Base-by-base conservation (phyloP, 2,329 filamentous ascomycete species). In the Phyllosticta paracitricarpa region DNA sequence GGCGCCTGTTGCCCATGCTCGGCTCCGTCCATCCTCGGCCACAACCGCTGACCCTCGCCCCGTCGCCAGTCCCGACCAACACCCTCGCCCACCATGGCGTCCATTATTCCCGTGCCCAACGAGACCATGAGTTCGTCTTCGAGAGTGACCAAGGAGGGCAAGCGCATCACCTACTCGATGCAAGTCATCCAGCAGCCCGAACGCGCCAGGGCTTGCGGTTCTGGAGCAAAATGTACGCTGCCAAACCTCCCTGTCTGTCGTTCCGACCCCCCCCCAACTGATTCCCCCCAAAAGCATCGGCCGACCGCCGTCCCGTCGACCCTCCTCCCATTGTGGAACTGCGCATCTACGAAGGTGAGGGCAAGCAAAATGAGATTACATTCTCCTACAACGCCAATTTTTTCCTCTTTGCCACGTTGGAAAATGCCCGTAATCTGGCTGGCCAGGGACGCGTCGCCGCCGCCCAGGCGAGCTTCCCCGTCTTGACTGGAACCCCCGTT, bases 371-470 rank as follows among this genome's bases (percentile, higher is more conserved):
- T 61, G 83, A 85, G 26, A 79, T 85, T 69, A 97, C 94, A 1
- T 96, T 96, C 69, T 83, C 85, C 63, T 96, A 97, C 79, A 93
- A 96, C 71, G 92, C 92, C 71, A 96, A 96, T 76, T 97, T 97
- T 82, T 97, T 99, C 77, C 86, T 97, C 51, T 97, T 91, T 69
- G 90, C 92, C 58, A 97, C 91, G 5, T 81, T 99, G 35, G 61
- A 62, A 22, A 62, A 58, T 12, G 61, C 61, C 26, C 56, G 61
- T 12, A 51, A 53, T 22, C 88, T 97, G 63, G 91, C 91, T 19
- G 28, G 28, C 33, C 88, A 91, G 63, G 89, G 89, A 57, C 66
- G 84, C 89, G 54, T 84, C 85, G 12, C 82, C 81, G 60, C 72
- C 6, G 30, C 85, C n/a, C 83, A 88, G 10, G 84, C 85, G 57